These are phyloP conservation scores for Pythium dissotocum DNA, from an alignment of 352 stramenopile genomes.

Conservation along the genomic window DNA sequence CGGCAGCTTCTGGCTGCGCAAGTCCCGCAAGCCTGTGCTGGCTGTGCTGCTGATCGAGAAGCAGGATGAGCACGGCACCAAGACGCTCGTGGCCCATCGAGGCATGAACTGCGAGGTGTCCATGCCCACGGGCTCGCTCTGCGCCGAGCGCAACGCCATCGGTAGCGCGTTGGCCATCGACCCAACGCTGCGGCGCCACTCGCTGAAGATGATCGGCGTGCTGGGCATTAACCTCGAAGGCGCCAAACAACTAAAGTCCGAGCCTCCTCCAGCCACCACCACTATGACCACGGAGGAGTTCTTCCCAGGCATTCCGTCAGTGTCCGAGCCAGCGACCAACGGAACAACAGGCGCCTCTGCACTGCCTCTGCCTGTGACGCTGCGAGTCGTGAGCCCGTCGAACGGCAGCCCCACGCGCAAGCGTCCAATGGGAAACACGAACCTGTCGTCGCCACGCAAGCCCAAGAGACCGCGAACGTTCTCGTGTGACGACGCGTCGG, in stretches of 20 bases:
- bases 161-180: constrained; percentile 95
- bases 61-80: constrained; percentile 39
- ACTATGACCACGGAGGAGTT: constrained; percentile 4
- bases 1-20: constrained; percentile 96
- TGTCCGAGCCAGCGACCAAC: constrained; percentile 11
- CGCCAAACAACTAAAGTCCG: constrained; percentile 10
- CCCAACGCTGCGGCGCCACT: constrained; percentile 88
- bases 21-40: constrained; percentile 97
- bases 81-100: constrained; percentile 85
- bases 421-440: constrained; percentile 19
- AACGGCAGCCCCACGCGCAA: constrained; percentile 17
- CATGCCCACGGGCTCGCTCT: constrained; percentile 96
- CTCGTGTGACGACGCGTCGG: constrained; percentile 67
- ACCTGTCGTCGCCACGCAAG: constrained; percentile 46
- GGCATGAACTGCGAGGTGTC: constrained; percentile 99
- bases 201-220: constrained; percentile 96
- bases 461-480: constrained; percentile 85
- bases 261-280: constrained; percentile 20
- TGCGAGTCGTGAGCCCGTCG: neutral
- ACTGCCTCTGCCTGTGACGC: constrained; percentile 8
- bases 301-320: constrained; percentile 12
- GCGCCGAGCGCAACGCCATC: constrained; percentile 98
- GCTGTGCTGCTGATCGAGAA: constrained; percentile 96
- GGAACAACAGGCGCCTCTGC: neutral
- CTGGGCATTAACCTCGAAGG: constrained; percentile 79